A percentile compares a stretch with the other conserved stretches of the same genome.
phyloP scores from a whole-genome alignment of 2,329 filamentous ascomycete species.

The Dactylellina leptospora region DNA sequence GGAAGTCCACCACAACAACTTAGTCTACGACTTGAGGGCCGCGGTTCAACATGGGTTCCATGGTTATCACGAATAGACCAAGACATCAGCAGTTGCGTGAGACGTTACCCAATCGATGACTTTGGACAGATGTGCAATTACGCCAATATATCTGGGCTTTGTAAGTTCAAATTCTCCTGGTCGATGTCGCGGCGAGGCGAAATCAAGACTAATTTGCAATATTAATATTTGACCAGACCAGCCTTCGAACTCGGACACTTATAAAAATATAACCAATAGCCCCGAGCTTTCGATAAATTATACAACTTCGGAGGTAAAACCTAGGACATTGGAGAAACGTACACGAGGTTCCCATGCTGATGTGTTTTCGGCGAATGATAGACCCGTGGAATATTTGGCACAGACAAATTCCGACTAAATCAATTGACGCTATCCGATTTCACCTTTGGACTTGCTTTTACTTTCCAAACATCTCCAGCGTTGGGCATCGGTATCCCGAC shows the following conservation, averaged over 20 bases:
- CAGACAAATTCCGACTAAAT: conserved; percentile 26
- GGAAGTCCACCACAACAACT: conserved; percentile 34
- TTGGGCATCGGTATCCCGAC: conserved; percentile 33
- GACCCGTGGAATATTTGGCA: conserved; percentile 29
- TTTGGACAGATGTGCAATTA: conserved; percentile 30
- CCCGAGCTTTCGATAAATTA: conserved; percentile 22
- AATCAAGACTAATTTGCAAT: background rate
- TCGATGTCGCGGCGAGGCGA: too few relatives aligned
- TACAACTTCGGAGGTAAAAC: conserved; percentile 22
- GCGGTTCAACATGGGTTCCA: conserved; percentile 37
- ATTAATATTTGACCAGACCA: conserved; percentile 6
- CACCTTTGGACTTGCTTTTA: conserved; percentile 18
- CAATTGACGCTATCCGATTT: conserved; percentile 25
- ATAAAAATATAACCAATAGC: conserved; percentile 27
- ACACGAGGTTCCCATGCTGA: too few relatives aligned
- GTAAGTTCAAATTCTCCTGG: too few relatives aligned
- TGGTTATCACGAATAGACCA: conserved; percentile 34
- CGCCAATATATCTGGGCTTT: conserved; percentile 35
- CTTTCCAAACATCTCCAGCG: conserved; percentile 27
- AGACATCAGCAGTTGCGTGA: conserved; percentile 7
- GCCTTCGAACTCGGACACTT: conserved; percentile 10
- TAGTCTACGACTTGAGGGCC: conserved; percentile 35
- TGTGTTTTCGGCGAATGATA: too few relatives aligned
- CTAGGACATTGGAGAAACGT: too few relatives aligned
- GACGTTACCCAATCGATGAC: conserved; percentile 23